Evolutionary conservation across 1,139 yeast species (phyloP), one percentile per base, ranked within the genome.

Genomic region (Scheffersomyces titani): DNA sequence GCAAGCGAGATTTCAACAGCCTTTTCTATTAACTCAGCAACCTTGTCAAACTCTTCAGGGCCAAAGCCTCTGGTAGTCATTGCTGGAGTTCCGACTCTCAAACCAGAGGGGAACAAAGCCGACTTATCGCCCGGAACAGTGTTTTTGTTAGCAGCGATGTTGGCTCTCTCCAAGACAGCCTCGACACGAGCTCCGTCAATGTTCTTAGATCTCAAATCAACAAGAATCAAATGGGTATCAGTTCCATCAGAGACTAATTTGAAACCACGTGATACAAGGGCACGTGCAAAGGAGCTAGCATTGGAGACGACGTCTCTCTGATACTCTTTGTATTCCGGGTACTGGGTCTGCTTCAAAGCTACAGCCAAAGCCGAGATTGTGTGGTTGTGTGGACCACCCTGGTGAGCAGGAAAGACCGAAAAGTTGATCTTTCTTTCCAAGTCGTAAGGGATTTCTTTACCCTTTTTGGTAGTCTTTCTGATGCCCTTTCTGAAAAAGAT

Each of bases 341-440:
- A 79, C 60, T 83, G 78, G 56, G 97, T 92, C 81, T 93, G 98
- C 73, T 92, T 92, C 71, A 93, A 85, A 22, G 98, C 98, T 59
- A 91, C 97, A 6, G 98, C 96, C 66, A 93, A 80, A 13, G 98
- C 98, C 63, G 97, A 89, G 70, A 93, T 93, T 66, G 98, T 93
- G 77, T 93, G 98, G 82, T 93, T 93, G 77, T 93, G 98, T 65
- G 98, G 98, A 70, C 98, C 98, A 80, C 98, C 98, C 82, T 93
- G 98, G 76, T 93, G 98, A 58, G 97, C 98, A 65, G 98, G 98
- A 90, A 93, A 93, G 50, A 93, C 98, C 22, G 97, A 90, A 72
- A 93, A 93, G 82, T 93, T 93, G 76, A 93, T 92, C 70, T 89
- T 90, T 74, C 85, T 86, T 71, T 93, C 98, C 70, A 93, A 84